phyloP scores from a whole-genome alignment of 1,284 basidiomycete species.

The Cronartium quercuum region DNA sequence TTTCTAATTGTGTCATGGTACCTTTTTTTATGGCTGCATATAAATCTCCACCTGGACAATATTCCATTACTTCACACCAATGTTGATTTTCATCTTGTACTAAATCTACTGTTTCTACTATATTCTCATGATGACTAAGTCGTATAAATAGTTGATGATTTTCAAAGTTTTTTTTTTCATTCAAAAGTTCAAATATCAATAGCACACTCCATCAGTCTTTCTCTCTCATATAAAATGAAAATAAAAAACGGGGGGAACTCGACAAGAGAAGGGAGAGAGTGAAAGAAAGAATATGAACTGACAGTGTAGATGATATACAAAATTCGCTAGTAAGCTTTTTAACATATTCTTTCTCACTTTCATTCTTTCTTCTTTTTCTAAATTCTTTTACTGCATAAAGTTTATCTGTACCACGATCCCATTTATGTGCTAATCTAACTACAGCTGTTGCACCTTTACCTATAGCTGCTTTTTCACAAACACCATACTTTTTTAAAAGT shows the following conservation, averaged over 20 bases:
- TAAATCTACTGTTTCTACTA: conserved; percentile 97
- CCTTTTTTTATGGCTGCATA: conserved; percentile 98
- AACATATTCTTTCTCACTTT: conserved; percentile 98
- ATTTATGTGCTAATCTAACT: conserved; percentile 93
- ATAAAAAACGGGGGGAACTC: too few relatives aligned
- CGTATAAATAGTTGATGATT: not conserved
- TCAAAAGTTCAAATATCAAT: not conserved
- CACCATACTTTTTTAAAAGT: conserved; percentile 78
- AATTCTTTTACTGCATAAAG: conserved; percentile 99
- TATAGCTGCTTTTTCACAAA: conserved; percentile 93
- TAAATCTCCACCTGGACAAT: conserved; percentile 91
- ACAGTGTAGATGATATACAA: conserved; percentile 94
- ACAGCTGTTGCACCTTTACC: conserved; percentile 97
- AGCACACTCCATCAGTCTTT: too few relatives aligned
- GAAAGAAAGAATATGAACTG: conserved; percentile 56
- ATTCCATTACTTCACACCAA: conserved; percentile 99
- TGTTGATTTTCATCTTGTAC: conserved; percentile 92
- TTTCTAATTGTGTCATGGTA: conserved; percentile 85
- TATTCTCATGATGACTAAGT: conserved; percentile 57
- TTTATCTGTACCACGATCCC: conserved; percentile 94
- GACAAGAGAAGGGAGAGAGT: not conserved
- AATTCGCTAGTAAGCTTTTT: conserved; percentile 99
- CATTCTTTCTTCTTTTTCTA: conserved; percentile 93
- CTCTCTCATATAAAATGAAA: too few relatives aligned
- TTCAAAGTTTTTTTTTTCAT: not conserved